phyloP scores from a whole-genome alignment of 83 land plant genomes.

The Diphasiastrum complanatum region DNA sequence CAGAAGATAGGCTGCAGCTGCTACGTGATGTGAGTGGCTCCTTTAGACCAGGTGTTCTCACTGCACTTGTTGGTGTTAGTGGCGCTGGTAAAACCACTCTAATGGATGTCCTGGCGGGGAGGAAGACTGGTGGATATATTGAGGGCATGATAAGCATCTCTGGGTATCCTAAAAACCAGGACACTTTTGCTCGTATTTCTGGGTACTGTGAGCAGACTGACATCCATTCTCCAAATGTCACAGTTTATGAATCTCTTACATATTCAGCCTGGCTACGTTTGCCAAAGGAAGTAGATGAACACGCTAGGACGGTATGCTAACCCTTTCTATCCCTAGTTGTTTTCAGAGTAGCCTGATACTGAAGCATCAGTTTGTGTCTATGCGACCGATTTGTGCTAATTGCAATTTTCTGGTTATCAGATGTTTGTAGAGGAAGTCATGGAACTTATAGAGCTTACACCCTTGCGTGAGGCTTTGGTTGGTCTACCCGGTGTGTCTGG shows the following conservation, averaged over 20 bases:
- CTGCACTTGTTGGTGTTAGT: slow-evolving; percentile 27
- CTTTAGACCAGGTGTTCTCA: slow-evolving; percentile 27
- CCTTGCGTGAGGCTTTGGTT: slow-evolving; percentile 18
- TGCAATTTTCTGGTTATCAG: not conserved
- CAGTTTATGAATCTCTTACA: slow-evolving; percentile 23
- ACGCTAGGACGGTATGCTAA: slow-evolving; percentile 16
- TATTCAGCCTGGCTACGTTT: slow-evolving; percentile 24
- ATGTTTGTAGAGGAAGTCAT: slow-evolving; percentile 22
- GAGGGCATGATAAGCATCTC: slow-evolving; percentile 23
- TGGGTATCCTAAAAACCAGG: slow-evolving; percentile 26
- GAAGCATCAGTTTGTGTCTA: too few species aligned
- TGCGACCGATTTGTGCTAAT: not conserved
- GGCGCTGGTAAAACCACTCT: slow-evolving; percentile 30
- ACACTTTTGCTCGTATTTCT: slow-evolving; percentile 23
- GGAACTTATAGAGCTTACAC: slow-evolving; percentile 20
- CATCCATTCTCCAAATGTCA: slow-evolving; percentile 30
- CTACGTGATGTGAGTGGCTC: slow-evolving; percentile 25
- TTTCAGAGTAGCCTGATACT: not conserved
- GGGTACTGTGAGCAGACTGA: slow-evolving; percentile 30
- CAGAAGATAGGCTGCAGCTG: slow-evolving; percentile 22
- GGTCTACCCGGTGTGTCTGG: slow-evolving; percentile 21
- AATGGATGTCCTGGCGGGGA: slow-evolving; percentile 28
- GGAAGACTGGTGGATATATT: slow-evolving; percentile 30
- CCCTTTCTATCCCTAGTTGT: not conserved
- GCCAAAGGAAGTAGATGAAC: slow-evolving; percentile 6